Base-by-base conservation (phyloP, 2,329 filamentous ascomycete species). In the Meredithiella fracta region DNA sequence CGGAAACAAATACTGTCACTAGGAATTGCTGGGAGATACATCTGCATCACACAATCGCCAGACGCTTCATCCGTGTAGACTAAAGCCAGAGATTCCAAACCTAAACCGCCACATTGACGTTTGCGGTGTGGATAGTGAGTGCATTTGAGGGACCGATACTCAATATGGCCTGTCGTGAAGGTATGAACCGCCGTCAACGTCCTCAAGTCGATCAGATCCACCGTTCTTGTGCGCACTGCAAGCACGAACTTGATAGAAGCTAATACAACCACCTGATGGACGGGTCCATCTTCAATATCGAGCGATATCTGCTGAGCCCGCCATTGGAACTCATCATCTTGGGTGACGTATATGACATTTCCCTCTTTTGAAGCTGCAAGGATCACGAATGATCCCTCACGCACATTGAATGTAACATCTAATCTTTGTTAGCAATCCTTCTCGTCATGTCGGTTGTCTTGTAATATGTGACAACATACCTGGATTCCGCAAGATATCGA, bases 11-110 rank as follows among this genome's bases (percentile, higher is more conserved):
- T 78, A 53, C 69, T 72, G 62, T 73, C 76, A 37, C 67, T 72
- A 9, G 78, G 75, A 29, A 73, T 68, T 8, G 72, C 67, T 0
- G 79, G 74, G 0, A 73, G 69, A 62, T 82, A 85, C 0, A 75
- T 82, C 54, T 85, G 80, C 60, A 87, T 69, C 20, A 86, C 72
- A 57, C 82, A 79, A 51, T 82, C 75, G 9, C 77, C 74, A 0
- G 76, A 78, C 20, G 79, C 76, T 3, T 71, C 68, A 58, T 77
- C 75, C 2, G 74, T 73, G 63, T 86, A 87, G 11, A 76, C 77
- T 22, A 88, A 67, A 0, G 77, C 80, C n/a, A 88, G 70, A 14
- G 75, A 80, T 26, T 73, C 72, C 1, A 89, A 67, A 0, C 80
- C 77, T 1, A 73, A 68, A 1, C 73, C 74, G 14, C 74, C 76